Percentiles rank a stretch among this genome's conserved stretches.
Evolutionary conservation across 1,284 basidiomycete species (phyloP).

Genomic region (Sanghuangporus weigelae): DNA sequence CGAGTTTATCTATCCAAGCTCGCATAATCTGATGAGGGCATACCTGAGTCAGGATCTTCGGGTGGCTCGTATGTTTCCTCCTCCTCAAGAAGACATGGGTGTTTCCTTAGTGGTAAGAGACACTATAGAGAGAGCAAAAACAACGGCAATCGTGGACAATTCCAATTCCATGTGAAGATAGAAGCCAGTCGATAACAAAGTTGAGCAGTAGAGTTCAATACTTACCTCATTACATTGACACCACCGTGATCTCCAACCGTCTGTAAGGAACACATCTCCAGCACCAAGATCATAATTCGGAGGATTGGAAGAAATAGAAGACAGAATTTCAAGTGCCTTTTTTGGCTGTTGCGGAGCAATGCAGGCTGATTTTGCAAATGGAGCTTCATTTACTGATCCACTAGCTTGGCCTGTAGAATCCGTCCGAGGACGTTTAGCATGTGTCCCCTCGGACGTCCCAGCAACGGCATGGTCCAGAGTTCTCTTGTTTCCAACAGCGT

Average conservation of each 20-base stretch:
- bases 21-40: constrained; percentile 11
- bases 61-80: constrained; percentile 80
- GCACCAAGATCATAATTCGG: constrained; percentile 32
- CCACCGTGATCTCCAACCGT: constrained; percentile 68
- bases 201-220: constrained; percentile 12
- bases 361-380: neutral
- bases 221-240: constrained; percentile 60
- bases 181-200: neutral
- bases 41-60: constrained; percentile 75
- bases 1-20: neutral
- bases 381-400: neutral
- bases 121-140: constrained; percentile 39
- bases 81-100: constrained; percentile 62
- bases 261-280: constrained; percentile 68
- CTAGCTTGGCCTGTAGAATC: constrained; percentile 1
- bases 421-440: constrained; percentile 20
- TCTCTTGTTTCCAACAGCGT: constrained; percentile 8
- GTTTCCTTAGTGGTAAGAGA: constrained; percentile 41
- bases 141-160: constrained; percentile 3
- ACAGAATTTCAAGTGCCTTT: constrained; percentile 18
- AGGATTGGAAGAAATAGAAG: neutral
- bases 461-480: neutral
- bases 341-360: constrained; percentile 4
- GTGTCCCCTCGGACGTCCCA: constrained; percentile 9
- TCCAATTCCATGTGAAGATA: constrained; percentile 2